phyloP scores from a whole-genome alignment of 495 filamentous ascomycete genomes.

The Podospora bellae-mahoneyi region DNA sequence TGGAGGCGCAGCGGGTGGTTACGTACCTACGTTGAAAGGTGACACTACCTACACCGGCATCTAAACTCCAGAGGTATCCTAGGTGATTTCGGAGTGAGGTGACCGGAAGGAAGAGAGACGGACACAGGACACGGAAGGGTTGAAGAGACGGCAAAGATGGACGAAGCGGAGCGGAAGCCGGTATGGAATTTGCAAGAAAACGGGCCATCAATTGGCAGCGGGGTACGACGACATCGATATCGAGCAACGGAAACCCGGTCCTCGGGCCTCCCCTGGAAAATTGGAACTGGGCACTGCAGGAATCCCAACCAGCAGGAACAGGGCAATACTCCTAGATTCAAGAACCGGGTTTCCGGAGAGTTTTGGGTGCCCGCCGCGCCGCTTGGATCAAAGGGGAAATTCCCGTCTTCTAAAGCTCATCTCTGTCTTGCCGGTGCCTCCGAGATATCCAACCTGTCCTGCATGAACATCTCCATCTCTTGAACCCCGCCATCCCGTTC shows the following conservation, averaged over 20 bases:
- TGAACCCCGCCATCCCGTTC: constrained; percentile 2
- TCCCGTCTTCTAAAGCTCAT: not conserved
- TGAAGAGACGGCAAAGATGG: not conserved
- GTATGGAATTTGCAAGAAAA: not conserved
- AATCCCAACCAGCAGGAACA: not conserved
- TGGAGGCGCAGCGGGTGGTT: not conserved
- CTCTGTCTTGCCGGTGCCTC: constrained; percentile 1
- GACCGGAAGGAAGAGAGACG: not conserved
- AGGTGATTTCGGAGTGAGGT: not conserved
- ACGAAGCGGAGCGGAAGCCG: not conserved
- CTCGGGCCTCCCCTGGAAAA: not conserved
- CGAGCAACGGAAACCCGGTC: not conserved
- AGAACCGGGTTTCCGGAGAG: not conserved
- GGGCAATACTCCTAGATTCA: not conserved
- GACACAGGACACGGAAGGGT: constrained; percentile 4
- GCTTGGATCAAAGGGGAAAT: not conserved
- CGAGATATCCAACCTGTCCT: not conserved
- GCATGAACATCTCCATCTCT: not conserved
- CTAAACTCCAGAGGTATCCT: not conserved
- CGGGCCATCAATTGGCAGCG: not conserved
- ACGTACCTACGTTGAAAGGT: not conserved
- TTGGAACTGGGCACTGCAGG: not conserved
- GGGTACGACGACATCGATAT: not conserved
- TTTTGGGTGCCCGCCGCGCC: not conserved
- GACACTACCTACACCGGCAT: not conserved